Evolutionary conservation across 2,329 filamentous ascomycete genomes (phyloP).

Genomic region (Colletotrichum liaoningense): DNA sequence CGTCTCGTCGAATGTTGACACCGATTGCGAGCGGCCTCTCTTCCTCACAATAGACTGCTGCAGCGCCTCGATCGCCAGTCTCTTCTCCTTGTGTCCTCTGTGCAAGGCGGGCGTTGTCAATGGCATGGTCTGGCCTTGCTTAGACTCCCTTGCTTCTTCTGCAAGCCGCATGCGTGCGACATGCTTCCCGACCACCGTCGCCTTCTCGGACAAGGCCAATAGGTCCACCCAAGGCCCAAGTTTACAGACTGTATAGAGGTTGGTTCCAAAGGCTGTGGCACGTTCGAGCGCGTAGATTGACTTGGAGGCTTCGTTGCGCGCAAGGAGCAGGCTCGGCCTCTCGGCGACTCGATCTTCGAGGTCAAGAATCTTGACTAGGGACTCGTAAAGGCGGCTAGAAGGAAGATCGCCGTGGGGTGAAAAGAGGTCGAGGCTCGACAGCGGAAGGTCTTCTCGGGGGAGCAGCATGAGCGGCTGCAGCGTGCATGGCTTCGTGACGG

Average conservation of each 20-base stretch:
- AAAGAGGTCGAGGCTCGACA: conserved; percentile 71
- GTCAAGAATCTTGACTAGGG: conserved; percentile 72
- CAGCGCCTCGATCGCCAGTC: conserved; percentile 71
- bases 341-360: conserved; percentile 69
- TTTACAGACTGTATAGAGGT: conserved; percentile 75
- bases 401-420: conserved; percentile 62
- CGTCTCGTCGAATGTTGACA: conserved; percentile 49
- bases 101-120: conserved; percentile 59
- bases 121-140: conserved; percentile 33
- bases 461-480: conserved; percentile 72
- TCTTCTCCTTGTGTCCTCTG: conserved; percentile 65
- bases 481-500: conserved; percentile 63
- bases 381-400: conserved; percentile 68
- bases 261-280: conserved; percentile 56
- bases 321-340: conserved; percentile 68
- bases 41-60: conserved; percentile 68
- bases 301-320: conserved; percentile 65
- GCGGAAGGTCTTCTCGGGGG: conserved; percentile 67
- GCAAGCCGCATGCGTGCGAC: conserved; percentile 42
- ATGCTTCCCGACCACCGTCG: conserved; percentile 58
- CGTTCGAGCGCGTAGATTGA: conserved; percentile 74
- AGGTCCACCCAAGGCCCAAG: conserved; percentile 75
- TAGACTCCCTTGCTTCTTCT: conserved; percentile 33
- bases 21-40: conserved; percentile 57
- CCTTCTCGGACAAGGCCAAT: conserved; percentile 60